A percentile compares a stretch with the other conserved stretches of the same genome.
phyloP scores from a whole-genome alignment of 75 land plant species.

The Picea glauca region DNA sequence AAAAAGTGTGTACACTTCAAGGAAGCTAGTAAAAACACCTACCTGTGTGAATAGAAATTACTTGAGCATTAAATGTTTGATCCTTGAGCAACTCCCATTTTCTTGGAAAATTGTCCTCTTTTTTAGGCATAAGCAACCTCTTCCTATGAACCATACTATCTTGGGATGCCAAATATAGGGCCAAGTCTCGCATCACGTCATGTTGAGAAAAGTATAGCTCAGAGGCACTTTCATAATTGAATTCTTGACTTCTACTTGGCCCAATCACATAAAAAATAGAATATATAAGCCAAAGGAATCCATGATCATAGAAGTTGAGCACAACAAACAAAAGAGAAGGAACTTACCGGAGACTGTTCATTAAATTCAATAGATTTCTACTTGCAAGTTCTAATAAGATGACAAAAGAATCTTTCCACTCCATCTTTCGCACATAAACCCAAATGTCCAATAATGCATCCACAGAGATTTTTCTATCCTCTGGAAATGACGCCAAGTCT shows the following conservation, averaged over 20 bases:
- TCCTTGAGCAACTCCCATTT: slow-evolving; percentile 42
- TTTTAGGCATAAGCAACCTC: slow-evolving; percentile 52
- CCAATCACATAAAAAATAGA: not conserved
- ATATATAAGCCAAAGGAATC: too few relatives aligned
- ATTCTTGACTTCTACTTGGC: not conserved
- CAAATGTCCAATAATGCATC: slow-evolving; percentile 53
- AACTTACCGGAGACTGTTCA: not conserved
- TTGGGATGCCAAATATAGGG: slow-evolving; percentile 28
- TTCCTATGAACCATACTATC: slow-evolving; percentile 20
- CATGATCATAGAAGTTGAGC: not conserved
- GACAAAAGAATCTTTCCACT: slow-evolving; percentile 49
- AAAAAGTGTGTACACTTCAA: too few relatives aligned
- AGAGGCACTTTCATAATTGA: not conserved
- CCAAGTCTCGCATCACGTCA: slow-evolving; percentile 59
- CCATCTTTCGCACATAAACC: slow-evolving; percentile 46
- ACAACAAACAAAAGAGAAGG: not conserved
- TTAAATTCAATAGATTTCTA: slow-evolving; percentile 44
- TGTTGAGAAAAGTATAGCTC: slow-evolving; percentile 10
- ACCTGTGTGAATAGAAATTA: slow-evolving; percentile 70
- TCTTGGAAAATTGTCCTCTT: slow-evolving; percentile 39
- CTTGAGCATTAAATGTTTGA: slow-evolving; percentile 44
- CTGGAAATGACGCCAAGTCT: slow-evolving; percentile 56
- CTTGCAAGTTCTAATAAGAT: slow-evolving; percentile 45
- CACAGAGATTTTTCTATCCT: slow-evolving; percentile 54
- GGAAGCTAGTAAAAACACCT: not conserved